Conservation (phyloP, 768 basidiomycete species). For the Agaricus sinodeliciosus region DNA sequence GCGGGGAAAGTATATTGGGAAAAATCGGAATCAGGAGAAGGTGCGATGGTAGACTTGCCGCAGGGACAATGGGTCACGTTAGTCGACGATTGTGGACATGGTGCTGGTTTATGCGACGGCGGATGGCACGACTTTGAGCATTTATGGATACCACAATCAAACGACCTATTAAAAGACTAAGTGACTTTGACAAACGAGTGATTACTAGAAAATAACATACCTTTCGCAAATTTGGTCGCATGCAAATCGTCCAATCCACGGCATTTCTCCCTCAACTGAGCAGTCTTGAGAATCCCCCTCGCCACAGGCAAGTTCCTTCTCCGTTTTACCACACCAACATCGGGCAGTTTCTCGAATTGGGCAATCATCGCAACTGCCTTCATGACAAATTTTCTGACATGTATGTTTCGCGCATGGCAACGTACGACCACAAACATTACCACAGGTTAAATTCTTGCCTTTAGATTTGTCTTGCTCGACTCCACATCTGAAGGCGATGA, state of each 20-base stretch:
- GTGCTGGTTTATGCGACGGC: constrained; percentile 45
- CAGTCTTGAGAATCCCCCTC: constrained; percentile 41
- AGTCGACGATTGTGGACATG: constrained; percentile 71
- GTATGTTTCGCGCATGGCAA: constrained; percentile 70
- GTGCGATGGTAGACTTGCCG: constrained; percentile 52
- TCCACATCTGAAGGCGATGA: constrained; percentile 55
- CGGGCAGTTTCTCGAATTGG: constrained; percentile 38
- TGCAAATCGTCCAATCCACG: constrained; percentile 56
- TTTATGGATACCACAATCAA: constrained; percentile 71
- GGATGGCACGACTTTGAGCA: constrained; percentile 79
- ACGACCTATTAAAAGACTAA: constrained; percentile 34
- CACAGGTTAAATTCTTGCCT: constrained; percentile 33
- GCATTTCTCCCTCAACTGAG: constrained; percentile 31
- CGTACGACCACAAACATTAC: constrained; percentile 32
- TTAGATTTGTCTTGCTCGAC: constrained; percentile 22
- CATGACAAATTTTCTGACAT: constrained; percentile 70
- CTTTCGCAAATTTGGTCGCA: constrained; percentile 61
- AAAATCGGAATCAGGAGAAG: constrained; percentile 21
- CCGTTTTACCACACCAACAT: constrained; percentile 81
- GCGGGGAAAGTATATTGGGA: constrained; percentile 29
- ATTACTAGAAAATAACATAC: constrained; percentile 22
- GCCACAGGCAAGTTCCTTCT: constrained; percentile 58
- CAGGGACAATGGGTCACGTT: constrained; percentile 76
- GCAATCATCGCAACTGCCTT: constrained; percentile 69
- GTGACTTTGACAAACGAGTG: background rate